Evolutionary conservation across 768 basidiomycete genomes (phyloP).

Genomic region (Pleurotus eryngii): DNA sequence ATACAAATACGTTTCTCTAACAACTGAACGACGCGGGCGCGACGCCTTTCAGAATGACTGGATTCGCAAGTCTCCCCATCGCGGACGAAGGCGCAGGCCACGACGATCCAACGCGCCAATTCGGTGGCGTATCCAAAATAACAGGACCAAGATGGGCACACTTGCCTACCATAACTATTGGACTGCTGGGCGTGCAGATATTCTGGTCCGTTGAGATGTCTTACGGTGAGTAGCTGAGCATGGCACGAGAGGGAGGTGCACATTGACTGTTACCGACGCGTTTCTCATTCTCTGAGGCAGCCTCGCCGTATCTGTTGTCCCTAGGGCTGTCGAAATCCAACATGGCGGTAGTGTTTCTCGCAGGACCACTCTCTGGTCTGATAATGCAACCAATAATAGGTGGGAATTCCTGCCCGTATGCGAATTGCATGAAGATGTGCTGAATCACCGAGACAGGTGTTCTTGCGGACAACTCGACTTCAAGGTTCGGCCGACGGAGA

Average conservation of each 20-base stretch:
- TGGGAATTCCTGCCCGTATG: constrained; percentile 17
- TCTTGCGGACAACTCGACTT: constrained; percentile 81
- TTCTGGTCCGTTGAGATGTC: constrained; percentile 97
- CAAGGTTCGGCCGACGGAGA: constrained; percentile 78
- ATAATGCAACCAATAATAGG: constrained; percentile 91
- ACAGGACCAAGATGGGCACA: constrained; percentile 66
- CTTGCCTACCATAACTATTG: constrained; percentile 70
- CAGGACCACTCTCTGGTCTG: constrained; percentile 87
- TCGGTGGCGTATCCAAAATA: constrained; percentile 56
- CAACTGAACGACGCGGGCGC: no score
- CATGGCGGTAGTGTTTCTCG: constrained; percentile 90
- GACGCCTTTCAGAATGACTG: constrained; percentile 1
- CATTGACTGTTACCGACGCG: background rate
- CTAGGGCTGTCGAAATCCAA: constrained; percentile 82
- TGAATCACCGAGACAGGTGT: constrained; percentile 42
- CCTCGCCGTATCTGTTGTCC: constrained; percentile 84
- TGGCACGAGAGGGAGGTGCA: background rate
- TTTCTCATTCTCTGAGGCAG: constrained; percentile 22
- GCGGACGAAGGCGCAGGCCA: constrained; percentile 4
- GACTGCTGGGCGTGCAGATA: constrained; percentile 80
- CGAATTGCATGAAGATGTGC: constrained; percentile 9
- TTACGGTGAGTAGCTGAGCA: constrained; percentile 49
- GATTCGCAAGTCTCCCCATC: background rate
- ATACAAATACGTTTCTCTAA: no score
- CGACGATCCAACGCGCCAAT: constrained; percentile 15